Evolutionary conservation across 257 asterid genomes (phyloP), one percentile per base, ranked within the genome.

Genomic region (Thymus quinquecostatus): DNA sequence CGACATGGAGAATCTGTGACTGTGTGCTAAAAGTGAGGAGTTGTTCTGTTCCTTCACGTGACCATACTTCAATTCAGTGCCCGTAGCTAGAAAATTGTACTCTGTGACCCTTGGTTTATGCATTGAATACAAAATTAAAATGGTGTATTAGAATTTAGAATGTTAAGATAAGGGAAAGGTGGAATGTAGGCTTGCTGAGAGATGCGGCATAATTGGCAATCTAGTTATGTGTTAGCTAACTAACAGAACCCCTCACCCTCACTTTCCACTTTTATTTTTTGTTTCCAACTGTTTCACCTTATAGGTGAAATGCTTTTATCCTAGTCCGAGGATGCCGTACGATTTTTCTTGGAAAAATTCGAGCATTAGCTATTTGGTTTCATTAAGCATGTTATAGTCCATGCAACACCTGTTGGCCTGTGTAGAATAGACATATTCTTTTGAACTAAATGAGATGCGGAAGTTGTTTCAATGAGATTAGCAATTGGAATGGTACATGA

Each of bases 1-100:
- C 70, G 67, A 73, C 83, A 80, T 59, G 79, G 49, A 41, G 70
- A 41, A 68, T 62, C 68, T 68, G 81, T 80, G 84, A 80, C 55
- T 51, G 40, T 60, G 60, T 71, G 1, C 59, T 62, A 62, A 64
- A 72, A 79, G 79, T 76, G 58, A 60, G 21, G 49, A 44, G 28
- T 21, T 50, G 12, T 63, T 44, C 67, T 61, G 60, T 69, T 45
- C 21, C 51, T 62, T 83, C 84, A 78, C 86, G 81, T 76, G 82
- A 76, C 66, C 59, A 40, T 28, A 74, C 30, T 2, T 36, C 50
- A 73, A 60, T 53, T 59, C 68, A 49, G 64, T 36, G 8, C 73
- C 21, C 57, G 34, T 45, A 12, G n/a, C 33, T 5, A 9, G 41
- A 27, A 50, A 11, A 68, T 7, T 21, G 21, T 21, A 21, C 21